A percentile compares a stretch with the other conserved stretches of the same genome.
Evolutionary conservation across 75 land plant species (phyloP).

Genomic region (Azolla pinnata): DNA sequence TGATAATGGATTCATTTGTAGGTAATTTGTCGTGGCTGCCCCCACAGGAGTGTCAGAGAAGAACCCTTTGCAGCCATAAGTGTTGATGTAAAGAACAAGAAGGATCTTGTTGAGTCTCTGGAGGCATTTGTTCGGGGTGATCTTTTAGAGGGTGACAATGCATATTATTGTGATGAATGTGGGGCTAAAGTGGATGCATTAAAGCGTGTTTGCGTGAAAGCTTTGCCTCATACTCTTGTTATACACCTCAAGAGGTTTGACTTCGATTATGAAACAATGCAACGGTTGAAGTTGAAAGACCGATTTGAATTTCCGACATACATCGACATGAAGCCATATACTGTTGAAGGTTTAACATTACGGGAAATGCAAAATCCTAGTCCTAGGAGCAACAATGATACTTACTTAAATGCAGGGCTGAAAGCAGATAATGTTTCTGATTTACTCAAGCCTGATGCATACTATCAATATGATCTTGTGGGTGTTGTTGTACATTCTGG

Average conservation of each 20-base stretch:
- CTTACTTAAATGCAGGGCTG: no score
- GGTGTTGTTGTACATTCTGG: conserved; percentile 32
- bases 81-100: conserved; percentile 30
- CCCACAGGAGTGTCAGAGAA: conserved; percentile 23
- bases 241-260: conserved; percentile 29
- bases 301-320: conserved; percentile 24
- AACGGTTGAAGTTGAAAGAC: conserved; percentile 24
- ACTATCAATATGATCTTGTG: conserved; percentile 29
- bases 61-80: conserved; percentile 31
- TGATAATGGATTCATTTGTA: no score
- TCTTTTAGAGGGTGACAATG: conserved; percentile 28
- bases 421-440: not conserved
- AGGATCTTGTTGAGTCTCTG: conserved; percentile 23
- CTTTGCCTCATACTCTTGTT: conserved; percentile 22
- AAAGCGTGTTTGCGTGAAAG: conserved; percentile 22
- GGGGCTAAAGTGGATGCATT: conserved; percentile 26
- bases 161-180: conserved; percentile 29
- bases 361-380: conserved; percentile 9
- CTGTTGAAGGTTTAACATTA: conserved; percentile 19
- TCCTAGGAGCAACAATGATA: conserved; percentile 2
- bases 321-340: conserved; percentile 26
- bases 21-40: conserved; percentile 30
- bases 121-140: conserved; percentile 31
- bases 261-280: conserved; percentile 30
- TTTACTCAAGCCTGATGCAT: conserved; percentile 13